Base-by-base conservation (phyloP, 202 grass and related monocot species). In the Digitaria exilis region DNA sequence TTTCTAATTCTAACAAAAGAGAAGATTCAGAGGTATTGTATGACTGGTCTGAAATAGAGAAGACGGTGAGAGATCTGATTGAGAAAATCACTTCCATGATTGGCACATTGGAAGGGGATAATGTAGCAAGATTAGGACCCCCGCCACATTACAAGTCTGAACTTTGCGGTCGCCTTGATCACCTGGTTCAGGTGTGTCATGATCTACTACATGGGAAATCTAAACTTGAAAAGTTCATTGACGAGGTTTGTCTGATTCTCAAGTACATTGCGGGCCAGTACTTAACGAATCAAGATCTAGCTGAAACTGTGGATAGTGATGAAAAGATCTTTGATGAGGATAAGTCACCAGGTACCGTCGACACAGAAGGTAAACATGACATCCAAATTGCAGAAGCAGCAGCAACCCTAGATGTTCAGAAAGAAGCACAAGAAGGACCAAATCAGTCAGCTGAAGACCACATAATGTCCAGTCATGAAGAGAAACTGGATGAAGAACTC, bases 161-260 rank as follows among this genome's bases (percentile, higher is more conserved):
- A 84, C 54, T 87, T 28, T n/a, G 18, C 32, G 39, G 55, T 6
- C 70, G 64, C 22, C 55, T 87, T 16, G 75, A 87, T 55, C 42
- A 65, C 44, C 76, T 90, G 62, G 64, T 87, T 76, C 84, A 84
- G 54, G 29, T 87, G 14, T 80, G 84, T 50, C 70, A 83, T 26
- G 80, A 87, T 41, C 29, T 87, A 10, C n/a, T 84, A 6, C 21
- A 77, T 26, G 76, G 77, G 10, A 76, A 90, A 76, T 46, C 46
- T 26, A 72, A 34, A 30, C 70, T 90, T 77, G 88, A 76, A 51
- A 32, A 51, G 32, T 80, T 90, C 48, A 16, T 84, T 0, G 28
- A 84, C 3, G 88, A 90, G 39, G 39, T 87, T 76, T 90, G 88
- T 58, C 6, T 71, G 46, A 22, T 80, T 1, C 80, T 90, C 5